Base-by-base conservation (phyloP, 495 filamentous ascomycete genomes). In the Penicillium longicatenatum region DNA sequence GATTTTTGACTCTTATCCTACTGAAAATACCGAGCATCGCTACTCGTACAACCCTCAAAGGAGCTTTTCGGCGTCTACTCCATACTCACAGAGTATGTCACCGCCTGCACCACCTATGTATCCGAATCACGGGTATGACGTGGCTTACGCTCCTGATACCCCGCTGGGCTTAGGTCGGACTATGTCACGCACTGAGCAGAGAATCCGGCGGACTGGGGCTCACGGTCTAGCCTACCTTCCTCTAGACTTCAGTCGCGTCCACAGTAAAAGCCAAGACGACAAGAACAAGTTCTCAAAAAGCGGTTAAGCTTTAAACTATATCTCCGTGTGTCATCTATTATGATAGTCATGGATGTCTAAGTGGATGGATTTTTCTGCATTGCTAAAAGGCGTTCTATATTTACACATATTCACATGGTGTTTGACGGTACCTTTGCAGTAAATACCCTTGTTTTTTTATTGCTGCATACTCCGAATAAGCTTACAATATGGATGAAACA, bases 211-310 rank as follows among this genome's bases (percentile, higher is more conserved):
- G 20, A 77, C 76, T 4, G 75, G 75, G 3, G 75, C 68, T 11
- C 73, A 70, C 45, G 76, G 76, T 0, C 52, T 78, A 52, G 75
- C 76, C 3, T 75, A 76, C 43, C 76, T 76, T 52, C 73, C 75
- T 0, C 50, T 78, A 37, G 63, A 77, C 43, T 70, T 75, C 30
- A 64, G 65, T 0, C 63, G 65, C 0, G 56, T 64, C n/a, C 65
- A 65, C 47, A 58, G 54, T 4, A 31, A 49, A 16, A 29, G 7
- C 17, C 14, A 3, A 30, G 57, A 62, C 12, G 69, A 62, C 30
- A 54, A 59, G 42, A 49, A 61, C n/a, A 70, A 62, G 29, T 54
- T 44, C 21, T 46, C 35, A n/a, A 37, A 24, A 50, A 49, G 16
- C 29, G 26, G 20, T 31, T 54, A 35, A 21, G 52, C 4, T 21